A percentile compares a stretch with the other conserved stretches of the same genome.
These are phyloP conservation scores for Rhododendron simsii DNA, from an alignment of 148 eudicot genomes.

Conservation along the genomic window DNA sequence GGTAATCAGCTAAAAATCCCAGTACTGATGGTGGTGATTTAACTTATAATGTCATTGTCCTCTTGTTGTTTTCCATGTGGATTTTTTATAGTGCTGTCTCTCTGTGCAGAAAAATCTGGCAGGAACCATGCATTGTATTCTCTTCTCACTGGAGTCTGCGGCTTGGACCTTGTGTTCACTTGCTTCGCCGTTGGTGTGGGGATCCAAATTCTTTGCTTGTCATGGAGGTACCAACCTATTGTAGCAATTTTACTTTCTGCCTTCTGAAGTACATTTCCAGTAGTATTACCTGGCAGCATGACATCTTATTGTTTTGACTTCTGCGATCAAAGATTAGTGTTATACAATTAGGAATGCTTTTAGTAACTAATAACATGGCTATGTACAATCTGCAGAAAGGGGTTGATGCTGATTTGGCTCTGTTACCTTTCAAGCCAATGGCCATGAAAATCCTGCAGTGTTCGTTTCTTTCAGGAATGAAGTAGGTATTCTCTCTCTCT, in stretches of 20 bases:
- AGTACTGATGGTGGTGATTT: background rate
- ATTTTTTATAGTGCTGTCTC: background rate
- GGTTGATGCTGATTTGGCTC: constrained; percentile 52
- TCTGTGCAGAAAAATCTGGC: constrained; percentile 56
- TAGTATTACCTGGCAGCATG: background rate
- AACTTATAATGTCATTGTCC: background rate
- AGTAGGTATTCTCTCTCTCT: constrained; percentile 26
- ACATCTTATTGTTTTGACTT: background rate
- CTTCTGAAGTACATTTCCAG: background rate
- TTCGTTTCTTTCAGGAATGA: constrained; percentile 77
- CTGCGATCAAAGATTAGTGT: background rate
- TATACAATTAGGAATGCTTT: background rate
- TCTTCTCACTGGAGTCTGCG: constrained; percentile 94
- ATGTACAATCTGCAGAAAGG: constrained; percentile 42
- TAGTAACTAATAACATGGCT: background rate
- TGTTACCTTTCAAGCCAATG: constrained; percentile 80
- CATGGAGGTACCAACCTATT: constrained; percentile 54
- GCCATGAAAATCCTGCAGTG: constrained; percentile 80
- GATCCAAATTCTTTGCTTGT: constrained; percentile 77
- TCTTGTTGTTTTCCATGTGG: background rate
- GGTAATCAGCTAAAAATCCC: background rate
- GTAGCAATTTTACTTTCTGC: background rate
- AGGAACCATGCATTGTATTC: constrained; percentile 90
- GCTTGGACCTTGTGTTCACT: constrained; percentile 81
- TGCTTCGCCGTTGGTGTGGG: constrained; percentile 76